Percentiles rank a stretch among this genome's conserved stretches.
phyloP scores from a whole-genome alignment of 441 rosid species.

The Gossypium armourianum region DNA sequence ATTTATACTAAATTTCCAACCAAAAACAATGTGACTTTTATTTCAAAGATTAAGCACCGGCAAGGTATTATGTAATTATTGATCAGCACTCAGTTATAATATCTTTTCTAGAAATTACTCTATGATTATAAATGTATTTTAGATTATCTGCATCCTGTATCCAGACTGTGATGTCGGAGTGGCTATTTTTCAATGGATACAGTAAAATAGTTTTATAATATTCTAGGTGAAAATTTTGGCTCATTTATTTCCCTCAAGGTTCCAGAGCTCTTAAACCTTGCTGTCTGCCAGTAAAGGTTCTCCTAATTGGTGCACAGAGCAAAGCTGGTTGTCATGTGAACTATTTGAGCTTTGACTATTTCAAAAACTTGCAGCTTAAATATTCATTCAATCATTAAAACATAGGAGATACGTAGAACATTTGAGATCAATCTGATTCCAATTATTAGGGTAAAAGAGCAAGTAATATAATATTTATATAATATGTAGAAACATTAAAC shows the following conservation, averaged over 20 bases:
- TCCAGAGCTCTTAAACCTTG: neutral
- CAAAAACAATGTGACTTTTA: neutral
- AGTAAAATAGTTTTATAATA: neutral
- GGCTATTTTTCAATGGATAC: neutral
- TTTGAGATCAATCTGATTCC: neutral
- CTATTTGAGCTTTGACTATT: neutral
- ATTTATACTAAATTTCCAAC: neutral
- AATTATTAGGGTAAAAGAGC: neutral
- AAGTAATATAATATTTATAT: neutral
- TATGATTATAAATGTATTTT: neutral
- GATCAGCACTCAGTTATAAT: neutral
- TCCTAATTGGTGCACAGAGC: neutral
- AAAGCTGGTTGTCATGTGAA: neutral
- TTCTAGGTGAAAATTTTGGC: neutral
- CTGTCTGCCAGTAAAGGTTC: neutral
- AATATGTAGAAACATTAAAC: neutral
- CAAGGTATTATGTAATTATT: neutral
- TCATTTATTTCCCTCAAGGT: neutral
- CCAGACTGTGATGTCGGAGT: neutral
- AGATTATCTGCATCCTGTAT: neutral
- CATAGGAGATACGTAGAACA: neutral
- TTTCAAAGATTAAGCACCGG: neutral
- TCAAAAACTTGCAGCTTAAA: neutral
- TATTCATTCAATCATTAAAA: neutral
- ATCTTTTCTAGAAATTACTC: neutral